Evolutionary conservation across 805 yeast genomes (phyloP).

Genomic region (Lipomyces oligophaga): DNA sequence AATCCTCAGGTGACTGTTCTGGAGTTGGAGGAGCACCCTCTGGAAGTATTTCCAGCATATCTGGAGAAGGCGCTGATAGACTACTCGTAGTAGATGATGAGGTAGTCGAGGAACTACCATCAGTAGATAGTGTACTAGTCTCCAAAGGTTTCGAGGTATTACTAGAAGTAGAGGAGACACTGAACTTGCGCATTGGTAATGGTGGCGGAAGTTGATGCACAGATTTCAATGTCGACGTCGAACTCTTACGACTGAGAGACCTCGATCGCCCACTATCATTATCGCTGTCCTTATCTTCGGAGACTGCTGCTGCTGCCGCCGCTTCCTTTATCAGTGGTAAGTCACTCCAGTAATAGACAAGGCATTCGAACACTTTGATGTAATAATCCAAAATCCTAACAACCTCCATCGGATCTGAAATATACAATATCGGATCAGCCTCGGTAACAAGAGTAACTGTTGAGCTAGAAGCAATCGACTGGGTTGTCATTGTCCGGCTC

Average conservation of each 20-base stretch:
- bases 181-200: constrained; percentile 23
- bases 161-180: too few species aligned
- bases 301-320: constrained; percentile 1
- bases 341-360: constrained; percentile 25
- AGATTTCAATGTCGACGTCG: constrained; percentile 11
- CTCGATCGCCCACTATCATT: background rate
- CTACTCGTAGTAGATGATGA: too few species aligned
- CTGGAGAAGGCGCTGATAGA: too few species aligned
- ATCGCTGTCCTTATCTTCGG: constrained; percentile 1
- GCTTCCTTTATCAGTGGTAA: constrained; percentile 8
- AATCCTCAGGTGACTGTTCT: too few species aligned
- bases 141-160: too few species aligned
- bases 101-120: too few species aligned
- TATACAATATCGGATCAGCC: constrained; percentile 1
- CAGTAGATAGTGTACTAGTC: too few species aligned
- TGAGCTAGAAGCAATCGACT: background rate
- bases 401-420: constrained; percentile 23
- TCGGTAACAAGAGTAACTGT: constrained; percentile 2
- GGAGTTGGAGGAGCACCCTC: too few species aligned
- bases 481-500: background rate
- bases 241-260: background rate
- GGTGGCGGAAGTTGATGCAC: constrained; percentile 27
- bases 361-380: constrained; percentile 23
- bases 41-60: too few species aligned
- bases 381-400: constrained; percentile 16